These are phyloP conservation scores for Rhodotorula kratochvilovae DNA, from an alignment of 768 basidiomycete species.

Conservation along the genomic window DNA sequence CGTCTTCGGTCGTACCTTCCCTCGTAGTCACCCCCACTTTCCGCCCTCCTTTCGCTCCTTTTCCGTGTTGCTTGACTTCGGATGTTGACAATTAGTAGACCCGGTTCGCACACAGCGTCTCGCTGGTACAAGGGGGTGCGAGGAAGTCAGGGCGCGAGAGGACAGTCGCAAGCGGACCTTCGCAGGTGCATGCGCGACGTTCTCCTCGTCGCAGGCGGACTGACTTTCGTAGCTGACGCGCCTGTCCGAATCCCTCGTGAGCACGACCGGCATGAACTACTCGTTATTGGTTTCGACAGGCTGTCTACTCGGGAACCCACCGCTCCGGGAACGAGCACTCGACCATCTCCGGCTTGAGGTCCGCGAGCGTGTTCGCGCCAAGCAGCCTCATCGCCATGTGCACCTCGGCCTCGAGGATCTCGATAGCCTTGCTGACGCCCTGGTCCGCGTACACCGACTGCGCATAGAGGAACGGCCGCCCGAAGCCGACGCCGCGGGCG, in stretches of 20 bases:
- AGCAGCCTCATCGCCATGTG: constrained; percentile 49
- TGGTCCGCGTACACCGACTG: constrained; percentile 49
- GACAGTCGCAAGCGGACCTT: too few relatives aligned
- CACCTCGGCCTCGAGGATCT: constrained; percentile 50
- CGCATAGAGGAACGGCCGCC: constrained; percentile 76
- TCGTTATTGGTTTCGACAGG: too few relatives aligned
- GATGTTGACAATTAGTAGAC: not conserved
- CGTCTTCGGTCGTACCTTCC: not conserved
- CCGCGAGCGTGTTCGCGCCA: constrained; percentile 47
- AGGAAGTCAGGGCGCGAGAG: too few relatives aligned
- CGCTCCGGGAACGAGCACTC: constrained; percentile 16
- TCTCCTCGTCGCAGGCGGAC: too few relatives aligned
- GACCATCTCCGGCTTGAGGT: constrained; percentile 46
- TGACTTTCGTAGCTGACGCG: too few relatives aligned
- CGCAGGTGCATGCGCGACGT: too few relatives aligned
- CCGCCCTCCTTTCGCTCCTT: not conserved
- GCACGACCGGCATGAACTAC: too few relatives aligned
- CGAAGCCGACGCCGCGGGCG: constrained; percentile 77
- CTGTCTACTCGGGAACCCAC: constrained; percentile 10
- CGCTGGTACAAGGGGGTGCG: too few relatives aligned
- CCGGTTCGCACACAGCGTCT: too few relatives aligned
- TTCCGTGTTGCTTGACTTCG: not conserved
- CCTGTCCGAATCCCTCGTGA: too few relatives aligned
- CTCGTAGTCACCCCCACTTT: too few relatives aligned
- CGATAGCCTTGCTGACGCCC: constrained; percentile 41